A percentile compares a stretch with the other conserved stretches of the same genome.
Conservation (phyloP, 2,329 filamentous ascomycete species). For the Thielaviopsis euricoi region DNA sequence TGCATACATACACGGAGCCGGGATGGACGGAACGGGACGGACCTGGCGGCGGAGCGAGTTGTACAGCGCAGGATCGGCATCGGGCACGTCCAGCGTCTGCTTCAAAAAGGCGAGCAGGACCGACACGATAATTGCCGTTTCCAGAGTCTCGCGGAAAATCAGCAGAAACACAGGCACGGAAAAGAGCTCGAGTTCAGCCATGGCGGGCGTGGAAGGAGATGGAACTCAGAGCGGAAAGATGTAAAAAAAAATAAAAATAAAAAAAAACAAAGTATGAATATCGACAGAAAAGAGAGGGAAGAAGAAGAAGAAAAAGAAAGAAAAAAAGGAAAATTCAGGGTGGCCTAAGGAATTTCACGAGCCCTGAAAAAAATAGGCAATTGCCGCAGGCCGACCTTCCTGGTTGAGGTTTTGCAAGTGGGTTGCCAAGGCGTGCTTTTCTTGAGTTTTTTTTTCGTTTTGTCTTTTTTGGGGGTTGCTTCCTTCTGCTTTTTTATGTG, state of each 20-base stretch:
- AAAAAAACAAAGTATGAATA: not conserved
- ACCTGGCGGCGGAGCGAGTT: constrained; percentile 9
- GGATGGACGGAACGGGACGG: not conserved
- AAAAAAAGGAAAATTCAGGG: not conserved
- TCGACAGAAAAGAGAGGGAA: not conserved
- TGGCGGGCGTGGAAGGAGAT: constrained; percentile 5
- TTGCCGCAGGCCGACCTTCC: not conserved
- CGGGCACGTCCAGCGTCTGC: constrained; percentile 43
- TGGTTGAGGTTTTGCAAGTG: not conserved
- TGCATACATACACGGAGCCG: no score
- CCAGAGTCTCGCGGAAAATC: constrained; percentile 70
- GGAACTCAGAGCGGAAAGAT: not conserved
- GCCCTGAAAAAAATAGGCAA: not conserved
- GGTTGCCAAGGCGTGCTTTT: not conserved
- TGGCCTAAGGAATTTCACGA: not conserved
- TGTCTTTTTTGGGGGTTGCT: not conserved
- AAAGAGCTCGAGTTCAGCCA: constrained; percentile 53
- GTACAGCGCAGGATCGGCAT: constrained; percentile 8
- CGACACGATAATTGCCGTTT: constrained; percentile 72
- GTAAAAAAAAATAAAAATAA: not conserved
- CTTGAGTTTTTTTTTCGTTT: not conserved
- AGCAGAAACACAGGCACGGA: constrained; percentile 77
- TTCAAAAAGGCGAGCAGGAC: constrained; percentile 73
- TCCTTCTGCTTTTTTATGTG: not conserved
- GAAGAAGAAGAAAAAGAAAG: not conserved